Base-by-base conservation (phyloP, 345 rosid genomes). In the Salix caprea region DNA sequence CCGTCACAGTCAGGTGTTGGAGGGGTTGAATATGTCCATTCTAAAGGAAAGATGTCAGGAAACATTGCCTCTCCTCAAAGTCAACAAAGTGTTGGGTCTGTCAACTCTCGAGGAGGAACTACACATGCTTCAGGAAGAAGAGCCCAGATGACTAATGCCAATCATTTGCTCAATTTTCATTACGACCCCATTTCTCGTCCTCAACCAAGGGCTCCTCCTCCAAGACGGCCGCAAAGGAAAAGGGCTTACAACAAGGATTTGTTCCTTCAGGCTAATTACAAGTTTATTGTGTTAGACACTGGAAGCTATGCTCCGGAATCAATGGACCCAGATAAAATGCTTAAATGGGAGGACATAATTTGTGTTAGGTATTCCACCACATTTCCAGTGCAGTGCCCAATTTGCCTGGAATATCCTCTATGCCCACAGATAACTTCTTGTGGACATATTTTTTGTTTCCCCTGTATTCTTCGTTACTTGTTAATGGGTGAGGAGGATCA, bases 361-460 rank as follows among this genome's bases (percentile, higher is more conserved):
- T 96, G 97, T 70, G 88, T 96, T 72, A 93, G 90, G 84, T 91
- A 89, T 83, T 86, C 91, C n/a, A 92, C 98, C 60, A 87, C 99
- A 15, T 84, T 81, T 74, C 83, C 88, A 14, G 96, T 96, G 79
- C 99, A 91, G 85, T 96, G 98, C 64, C 98, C 99, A 18, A 91
- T 96, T 79, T 96, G 99, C 81, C 84, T 96, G 91, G 99, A 91
- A 67, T 68, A 82, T 71, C 99, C 99, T 82, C 83, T 93, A 2
- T 96, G 99, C 80, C 92, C 99, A 2, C 99, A 96, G 76, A 92
- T 96, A 71, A 96, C 99, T 70, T 87, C 94, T 0, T 96, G 99
- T 70, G 99, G 99, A n/a, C 99, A 93, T 76, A 89, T 96, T 7
- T 95, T 91, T 87, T 96, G 99, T 84, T 93, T 96, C 82, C 98